Evolutionary conservation across 805 yeast genomes (phyloP), one percentile per base, ranked within the genome.

Genomic region (Yarrowia sp.): DNA sequence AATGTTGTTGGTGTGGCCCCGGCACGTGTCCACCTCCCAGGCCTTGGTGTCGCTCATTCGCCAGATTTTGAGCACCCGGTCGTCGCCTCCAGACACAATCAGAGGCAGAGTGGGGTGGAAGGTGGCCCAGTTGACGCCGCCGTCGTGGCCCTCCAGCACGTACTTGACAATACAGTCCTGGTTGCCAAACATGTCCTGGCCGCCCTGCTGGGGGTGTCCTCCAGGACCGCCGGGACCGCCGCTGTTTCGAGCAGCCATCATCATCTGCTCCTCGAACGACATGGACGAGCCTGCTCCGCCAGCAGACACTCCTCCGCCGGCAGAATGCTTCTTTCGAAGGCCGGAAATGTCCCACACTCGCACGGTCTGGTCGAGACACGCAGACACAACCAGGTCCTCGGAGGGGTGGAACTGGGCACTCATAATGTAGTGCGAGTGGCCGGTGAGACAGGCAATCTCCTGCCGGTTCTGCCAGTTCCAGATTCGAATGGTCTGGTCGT

Each of bases 381-480:
- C 96, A 40, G 97, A 91, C 33, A 95, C 98, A 73, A 95, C 88
- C 74, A 96, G 83, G 79, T 95, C 98, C 73, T 96, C 97, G 58
- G 88, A 82, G 53, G 98, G 98, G 77, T 95, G 99, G 85, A 95
- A 95, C 78, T 91, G 96, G 2, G 99, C 98, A 74, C 96, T 90
- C 95, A 95, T 91, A 68, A 95, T 98, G 79, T 96, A 95, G 81
- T 95, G 99, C 80, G 92, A 93, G 79, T 95, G 99, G 70, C 99
- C 99, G 9, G 99, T 94, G 73, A 95, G 81, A 75, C 97, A 92
- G 10, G 98, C 98, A 75, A 95, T 90, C 75, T 95, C 98, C 77
- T 92, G 94, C 73, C 99, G 87, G 78, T 93, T 93, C 82, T 96
- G 99, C 99, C 99, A 95, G 81, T 95, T 96, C 99, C 99, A 95